Evolutionary conservation across 305 asterid species (phyloP), one percentile per base, ranked within the genome.

Genomic region (Plantago lanceolata): DNA sequence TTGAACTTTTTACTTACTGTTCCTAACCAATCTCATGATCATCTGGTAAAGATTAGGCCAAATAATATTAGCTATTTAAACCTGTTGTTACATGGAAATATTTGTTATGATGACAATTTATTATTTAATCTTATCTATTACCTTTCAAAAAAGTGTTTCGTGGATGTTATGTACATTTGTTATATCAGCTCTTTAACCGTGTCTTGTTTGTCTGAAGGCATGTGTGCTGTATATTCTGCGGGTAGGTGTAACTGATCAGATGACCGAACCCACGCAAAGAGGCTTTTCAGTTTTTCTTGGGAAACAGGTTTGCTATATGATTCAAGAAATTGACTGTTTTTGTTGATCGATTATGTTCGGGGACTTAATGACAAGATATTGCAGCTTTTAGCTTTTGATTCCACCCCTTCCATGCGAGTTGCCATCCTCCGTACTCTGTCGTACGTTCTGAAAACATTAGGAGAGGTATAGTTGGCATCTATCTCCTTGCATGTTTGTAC

Each of bases 221-320:
- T 94, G 99, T 73, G 96, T 94, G 61, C 82, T 94, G 48, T 94
- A 94, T 72, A 80, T 90, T 47, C 76, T 94, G 69, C 86, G 96
- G 68, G 96, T 94, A 31, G 99, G 99, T 68, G 67, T 94, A 72
- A 87, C 92, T 63, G 99, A 94, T 80, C 97, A 88, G 79, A 88
- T 94, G 99, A 84, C 88, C 26, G 99, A 94, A 70, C 89, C 99
- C 61, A 86, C 96, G 71, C 99, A 94, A 81, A 84, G 96, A 76
- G 82, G 86, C 82, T 85, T 90, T 74, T 85, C 83, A 59, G 92
- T 86, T 80, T 81, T 83, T 73, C 84, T 94, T 65, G 88, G 93
- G 69, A 83, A 86, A 69, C 96, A 94, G 99, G 99, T 94, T 66
- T 67, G 70, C 76, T 57, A 63, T 60, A 64, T 20, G 45, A 63